Evolutionary conservation across 192 early-diverging fungal species (phyloP), one percentile per base, ranked within the genome.

Genomic region (Chytriomyces sp.): DNA sequence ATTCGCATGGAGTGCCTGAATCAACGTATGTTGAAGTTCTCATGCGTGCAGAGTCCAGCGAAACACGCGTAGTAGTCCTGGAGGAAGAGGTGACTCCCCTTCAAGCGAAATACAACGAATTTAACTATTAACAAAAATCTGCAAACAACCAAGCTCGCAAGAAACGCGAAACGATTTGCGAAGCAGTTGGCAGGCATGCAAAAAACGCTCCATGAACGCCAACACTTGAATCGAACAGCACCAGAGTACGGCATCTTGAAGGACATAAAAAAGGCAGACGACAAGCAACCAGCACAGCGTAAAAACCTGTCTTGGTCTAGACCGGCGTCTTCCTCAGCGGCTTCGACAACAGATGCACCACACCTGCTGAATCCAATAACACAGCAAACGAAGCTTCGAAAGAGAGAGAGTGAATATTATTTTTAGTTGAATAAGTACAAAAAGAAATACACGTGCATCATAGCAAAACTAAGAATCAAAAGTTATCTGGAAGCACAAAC

Each of bases 41-140:
- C 8, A 18, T 84, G 6, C 76, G 84, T 16, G 84, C 82, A 1
- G 82, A 85, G 67, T 60, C 61, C 3, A 83, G 77, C 9, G 84
- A 85, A 75, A 63, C 61, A 16, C n/a, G 82, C n/a, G 77, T 79
- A 0, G 16, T 44, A 11, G 80, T 78, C 8, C 60, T 85, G 11
- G 82, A 85, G 59, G 45, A 53, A 11, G 82, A 85, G 81, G 81
- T 83, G 76, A 8, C 16, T 11, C 8, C 9, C 5, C 18, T 35
- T 35, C 28, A 35, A 35, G 28, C 28, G 28, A 2, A 35, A 35
- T n/a, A 35, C 28, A 35, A 2, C 28, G 28, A 35, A 35, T 35
- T 35, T 2, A 35, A 35, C 28, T 35, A 35, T 35, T 35, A 35
- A 35, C 28, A 35, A 35, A 2, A n/a, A n/a, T n/a, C 2, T 2